Base-by-base conservation (phyloP, 129 eudicot species). In the Mikania micrantha region DNA sequence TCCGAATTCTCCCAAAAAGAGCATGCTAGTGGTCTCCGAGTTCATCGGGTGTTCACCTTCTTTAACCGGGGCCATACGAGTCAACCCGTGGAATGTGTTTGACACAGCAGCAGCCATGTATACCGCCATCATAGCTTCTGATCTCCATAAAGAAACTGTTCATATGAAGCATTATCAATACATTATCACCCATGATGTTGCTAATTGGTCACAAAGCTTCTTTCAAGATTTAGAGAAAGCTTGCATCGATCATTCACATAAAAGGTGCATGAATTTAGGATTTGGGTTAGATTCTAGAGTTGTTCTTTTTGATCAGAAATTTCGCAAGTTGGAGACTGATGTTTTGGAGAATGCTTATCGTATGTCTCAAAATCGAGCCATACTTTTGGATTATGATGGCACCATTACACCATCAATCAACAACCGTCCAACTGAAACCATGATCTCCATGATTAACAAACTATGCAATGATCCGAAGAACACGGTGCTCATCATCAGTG, bases 11-110 rank as follows among this genome's bases (percentile, higher is more conserved):
- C 72, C 78, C 16, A 62, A 79, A 45, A 61, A 56, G 27, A 79
- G 84, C 74, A 83, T 75, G 87, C 35, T 83, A 0, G 87, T 83
- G 48, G 84, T 83, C 8, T 83, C 84, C 0, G 84, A 78, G 64
- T 79, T 83, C 35, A 76, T 71, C 16, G 87, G 87, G 16, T 82
- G 87, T 27, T 82, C 87, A 0, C 81, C 79, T 20, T 78, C 81
- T 21, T 74, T 82, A 38, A 79, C 79, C 31, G 81, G 81, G 13
- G 84, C 87, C 19, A 71, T 79, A 21, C 71, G 87, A 47, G 81
- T 79, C 58, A 83, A 83, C 72, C 87, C 87, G 4, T 83, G 84
- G 84, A 69, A 83, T 25, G 69, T 62, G 24, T 70, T 53, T 24
- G 64, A 73, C 9, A 76, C 78, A 13, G 81, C 87, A 0, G 84